phyloP scores from a whole-genome alignment of 2,329 filamentous ascomycete genomes.

The Cladophialophora immunda region DNA sequence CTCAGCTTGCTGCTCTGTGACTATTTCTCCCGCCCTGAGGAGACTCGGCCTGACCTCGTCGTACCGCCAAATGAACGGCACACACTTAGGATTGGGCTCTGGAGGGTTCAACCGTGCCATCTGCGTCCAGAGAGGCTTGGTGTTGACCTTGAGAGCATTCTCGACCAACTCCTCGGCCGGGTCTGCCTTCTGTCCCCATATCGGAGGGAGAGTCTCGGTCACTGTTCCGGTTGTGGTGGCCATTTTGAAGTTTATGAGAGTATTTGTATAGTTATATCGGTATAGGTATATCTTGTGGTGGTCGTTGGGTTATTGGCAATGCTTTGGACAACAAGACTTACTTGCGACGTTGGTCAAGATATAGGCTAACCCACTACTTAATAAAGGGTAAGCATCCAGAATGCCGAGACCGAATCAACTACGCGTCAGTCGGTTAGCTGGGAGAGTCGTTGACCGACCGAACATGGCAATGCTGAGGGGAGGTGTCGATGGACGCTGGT shows the following conservation, averaged over 20 bases:
- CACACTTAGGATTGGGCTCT: conserved; percentile 35
- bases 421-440: too few relatives aligned
- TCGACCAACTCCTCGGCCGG: conserved; percentile 29
- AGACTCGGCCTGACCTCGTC: conserved; percentile 48
- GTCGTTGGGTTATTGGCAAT: not conserved
- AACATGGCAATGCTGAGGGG: not conserved
- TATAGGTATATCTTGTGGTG: not conserved
- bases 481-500: not conserved
- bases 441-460: not conserved
- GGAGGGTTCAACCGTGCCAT: conserved; percentile 53
- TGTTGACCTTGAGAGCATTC: conserved; percentile 35
- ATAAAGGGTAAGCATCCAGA: conserved; percentile 1
- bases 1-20: conserved; percentile 51
- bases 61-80: conserved; percentile 47
- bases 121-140: conserved; percentile 59
- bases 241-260: conserved; percentile 9
- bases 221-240: conserved; percentile 25
- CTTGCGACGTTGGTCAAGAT: not conserved
- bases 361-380: not conserved
- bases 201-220: conserved; percentile 16
- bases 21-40: conserved; percentile 48
- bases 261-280: not conserved
- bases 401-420: not conserved
- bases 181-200: conserved; percentile 25
- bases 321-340: conserved; percentile 2